Conservation (phyloP, 768 basidiomycete genomes). For the Mycena maculata region DNA sequence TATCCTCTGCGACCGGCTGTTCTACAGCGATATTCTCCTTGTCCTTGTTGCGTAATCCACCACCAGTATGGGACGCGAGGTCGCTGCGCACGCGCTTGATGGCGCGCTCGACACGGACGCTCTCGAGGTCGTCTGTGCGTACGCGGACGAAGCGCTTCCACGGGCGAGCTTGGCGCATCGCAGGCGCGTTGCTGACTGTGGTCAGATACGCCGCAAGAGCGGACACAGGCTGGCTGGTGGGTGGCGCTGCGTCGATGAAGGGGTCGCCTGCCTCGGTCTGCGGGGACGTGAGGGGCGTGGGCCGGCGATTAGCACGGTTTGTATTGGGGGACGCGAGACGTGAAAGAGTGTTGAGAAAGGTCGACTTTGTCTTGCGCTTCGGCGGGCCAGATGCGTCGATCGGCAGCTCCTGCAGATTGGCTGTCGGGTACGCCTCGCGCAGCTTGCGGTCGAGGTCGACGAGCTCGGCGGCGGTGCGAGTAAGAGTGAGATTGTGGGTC, state of each 20-base stretch:
- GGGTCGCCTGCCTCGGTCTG: constrained; percentile 71
- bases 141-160: constrained; percentile 92
- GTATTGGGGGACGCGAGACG: constrained; percentile 81
- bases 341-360: constrained; percentile 87
- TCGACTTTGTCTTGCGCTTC: constrained; percentile 76
- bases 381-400: constrained; percentile 64
- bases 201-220: constrained; percentile 85
- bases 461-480: constrained; percentile 80
- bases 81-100: constrained; percentile 91
- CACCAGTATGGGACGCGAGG: constrained; percentile 75
- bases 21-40: constrained; percentile 44
- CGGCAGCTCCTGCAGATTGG: constrained; percentile 71
- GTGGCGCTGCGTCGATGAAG: constrained; percentile 50
- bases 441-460: constrained; percentile 87
- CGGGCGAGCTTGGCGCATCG: constrained; percentile 70
- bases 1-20: constrained; percentile 32
- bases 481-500: constrained; percentile 90
- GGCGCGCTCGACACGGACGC: constrained; percentile 85
- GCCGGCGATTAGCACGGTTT: constrained; percentile 57
- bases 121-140: constrained; percentile 89
- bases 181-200: constrained; percentile 73
- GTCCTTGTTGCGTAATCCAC: constrained; percentile 47
- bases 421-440: constrained; percentile 67
- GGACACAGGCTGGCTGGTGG: constrained; percentile 62
- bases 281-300: constrained; percentile 63